Evolutionary conservation across 2,329 filamentous ascomycete species (phyloP).

Genomic region (Cladobotryum protrusum): DNA sequence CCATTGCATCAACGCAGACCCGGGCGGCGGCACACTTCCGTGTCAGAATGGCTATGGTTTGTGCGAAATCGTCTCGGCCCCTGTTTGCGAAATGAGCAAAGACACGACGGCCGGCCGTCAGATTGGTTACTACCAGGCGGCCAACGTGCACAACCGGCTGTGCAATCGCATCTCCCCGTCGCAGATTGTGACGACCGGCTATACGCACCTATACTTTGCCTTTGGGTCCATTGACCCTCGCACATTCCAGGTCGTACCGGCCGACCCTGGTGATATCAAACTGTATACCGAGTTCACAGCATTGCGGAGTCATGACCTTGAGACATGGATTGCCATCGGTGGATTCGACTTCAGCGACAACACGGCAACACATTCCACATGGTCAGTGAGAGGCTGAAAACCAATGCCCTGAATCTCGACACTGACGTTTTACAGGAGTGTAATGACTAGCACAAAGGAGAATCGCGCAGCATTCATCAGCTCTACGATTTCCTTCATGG

Average conservation of each 20-base stretch:
- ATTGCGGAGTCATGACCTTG: slow-evolving; percentile 28
- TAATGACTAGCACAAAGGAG: slow-evolving; percentile 19
- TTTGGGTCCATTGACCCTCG: slow-evolving; percentile 28
- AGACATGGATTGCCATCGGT: slow-evolving; percentile 35
- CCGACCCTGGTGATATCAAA: slow-evolving; percentile 1
- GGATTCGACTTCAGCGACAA: slow-evolving; percentile 36
- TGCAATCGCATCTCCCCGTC: slow-evolving; percentile 22
- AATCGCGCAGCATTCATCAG: slow-evolving; percentile 31
- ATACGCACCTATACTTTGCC: slow-evolving; percentile 27
- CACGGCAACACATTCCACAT: slow-evolving; percentile 20
- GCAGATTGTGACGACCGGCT: slow-evolving; percentile 16
- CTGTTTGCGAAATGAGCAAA: slow-evolving; percentile 19
- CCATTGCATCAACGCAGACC: slow-evolving; percentile 13
- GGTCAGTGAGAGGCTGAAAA: slow-evolving; percentile 5
- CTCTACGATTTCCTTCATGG: slow-evolving; percentile 20
- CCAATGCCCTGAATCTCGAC: background rate
- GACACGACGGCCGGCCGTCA: slow-evolving; percentile 22
- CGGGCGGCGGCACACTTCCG: slow-evolving; percentile 20
- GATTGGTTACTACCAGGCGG: slow-evolving; percentile 28
- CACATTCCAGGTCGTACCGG: slow-evolving; percentile 17
- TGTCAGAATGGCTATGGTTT: slow-evolving; percentile 31
- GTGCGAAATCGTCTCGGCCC: slow-evolving; percentile 16
- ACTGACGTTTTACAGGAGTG: slow-evolving; percentile 1
- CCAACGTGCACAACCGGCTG: slow-evolving; percentile 10
- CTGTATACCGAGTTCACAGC: slow-evolving; percentile 6